phyloP scores from a whole-genome alignment of 768 basidiomycete species.

The Steccherinum ochraceum region DNA sequence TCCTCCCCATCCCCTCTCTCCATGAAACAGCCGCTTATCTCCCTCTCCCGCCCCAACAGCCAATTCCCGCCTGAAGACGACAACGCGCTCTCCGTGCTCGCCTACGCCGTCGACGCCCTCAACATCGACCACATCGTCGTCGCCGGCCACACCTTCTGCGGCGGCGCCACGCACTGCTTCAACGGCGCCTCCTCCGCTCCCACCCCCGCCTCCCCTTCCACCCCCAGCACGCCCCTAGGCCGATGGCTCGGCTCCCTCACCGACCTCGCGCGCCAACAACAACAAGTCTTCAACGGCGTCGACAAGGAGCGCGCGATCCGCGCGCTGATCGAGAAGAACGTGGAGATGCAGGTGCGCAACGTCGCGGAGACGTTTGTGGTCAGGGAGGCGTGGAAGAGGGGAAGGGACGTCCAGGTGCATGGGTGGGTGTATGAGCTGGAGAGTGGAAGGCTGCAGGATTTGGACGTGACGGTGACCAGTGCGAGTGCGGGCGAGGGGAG shows the following conservation, averaged over 20 bases:
- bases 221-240: slow-evolving; percentile 35
- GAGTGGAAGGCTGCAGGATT: slow-evolving; percentile 51
- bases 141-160: slow-evolving; percentile 9
- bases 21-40: too few relatives aligned
- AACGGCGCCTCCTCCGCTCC: slow-evolving; percentile 13
- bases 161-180: slow-evolving; percentile 8
- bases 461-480: slow-evolving; percentile 28
- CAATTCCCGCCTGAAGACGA: slow-evolving; percentile 72
- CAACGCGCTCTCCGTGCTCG: slow-evolving; percentile 63
- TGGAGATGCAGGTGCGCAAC: slow-evolving; percentile 24
- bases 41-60: too few relatives aligned
- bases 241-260: slow-evolving; percentile 73
- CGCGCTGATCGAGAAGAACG: slow-evolving; percentile 30
- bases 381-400: slow-evolving; percentile 21
- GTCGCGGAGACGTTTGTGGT: slow-evolving; percentile 17
- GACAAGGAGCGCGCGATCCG: background rate
- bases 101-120: slow-evolving; percentile 61
- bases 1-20: background rate
- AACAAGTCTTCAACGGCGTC: background rate
- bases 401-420: slow-evolving; percentile 25
- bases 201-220: slow-evolving; percentile 20
- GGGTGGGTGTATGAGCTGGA: slow-evolving; percentile 66
- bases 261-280: slow-evolving; percentile 28
- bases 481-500: too few relatives aligned
- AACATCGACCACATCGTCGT: slow-evolving; percentile 12